Conservation (phyloP, 345 rosid genomes). For the Psidium friedrichsthalianum region DNA sequence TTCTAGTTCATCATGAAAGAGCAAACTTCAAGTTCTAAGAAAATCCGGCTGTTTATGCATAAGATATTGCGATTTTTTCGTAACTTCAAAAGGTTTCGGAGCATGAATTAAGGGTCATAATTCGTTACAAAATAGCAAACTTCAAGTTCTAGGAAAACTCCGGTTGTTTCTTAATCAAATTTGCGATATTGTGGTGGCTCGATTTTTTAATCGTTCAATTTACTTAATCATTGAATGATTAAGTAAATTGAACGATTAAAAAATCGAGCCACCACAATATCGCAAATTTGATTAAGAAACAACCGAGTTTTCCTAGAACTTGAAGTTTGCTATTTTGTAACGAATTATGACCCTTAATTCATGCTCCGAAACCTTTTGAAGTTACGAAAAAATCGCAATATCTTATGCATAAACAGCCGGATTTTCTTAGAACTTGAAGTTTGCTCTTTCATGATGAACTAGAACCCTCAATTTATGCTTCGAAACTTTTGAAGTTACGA, state of each 20-base stretch:
- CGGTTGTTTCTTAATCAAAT: not conserved
- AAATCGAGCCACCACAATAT: not conserved
- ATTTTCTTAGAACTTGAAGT: rapidly evolving
- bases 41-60: not conserved
- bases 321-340: not conserved
- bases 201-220: not conserved
- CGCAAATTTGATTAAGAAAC: not conserved
- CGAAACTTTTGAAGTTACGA: too few relatives aligned
- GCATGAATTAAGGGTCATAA: too few relatives aligned
- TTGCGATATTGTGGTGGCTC: rapidly evolving
- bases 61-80: not conserved
- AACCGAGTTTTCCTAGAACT: rapidly evolving
- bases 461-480: too few relatives aligned
- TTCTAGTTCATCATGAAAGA: not conserved
- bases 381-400: not conserved
- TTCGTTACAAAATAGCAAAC: not conserved
- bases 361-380: too few relatives aligned
- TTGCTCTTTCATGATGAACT: not conserved
- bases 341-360: not conserved
- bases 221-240: rapidly evolving
- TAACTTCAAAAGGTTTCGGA: too few relatives aligned
- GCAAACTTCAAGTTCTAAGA: not conserved
- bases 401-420: not conserved
- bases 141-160: rapidly evolving
- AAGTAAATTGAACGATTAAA: rapidly evolving